Percentiles rank a stretch among this genome's conserved stretches.
Conservation (phyloP, 1,139 yeast genomes). For the Geotrichum aggregatum region DNA sequence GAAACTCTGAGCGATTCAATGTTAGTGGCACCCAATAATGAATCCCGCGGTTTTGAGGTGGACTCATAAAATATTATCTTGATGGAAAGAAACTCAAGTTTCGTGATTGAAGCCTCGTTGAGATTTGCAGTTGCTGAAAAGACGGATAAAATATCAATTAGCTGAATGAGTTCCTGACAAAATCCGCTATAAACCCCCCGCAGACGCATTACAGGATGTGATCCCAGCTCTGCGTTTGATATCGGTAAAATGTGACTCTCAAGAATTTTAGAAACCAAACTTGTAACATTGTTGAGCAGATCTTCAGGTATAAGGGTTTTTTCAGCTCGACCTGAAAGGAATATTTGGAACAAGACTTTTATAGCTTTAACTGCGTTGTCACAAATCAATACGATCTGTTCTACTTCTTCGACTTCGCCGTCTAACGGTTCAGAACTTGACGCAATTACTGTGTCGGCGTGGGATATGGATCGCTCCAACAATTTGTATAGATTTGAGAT, state of each 20-base stretch:
- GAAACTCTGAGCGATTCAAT: slow-evolving; percentile 40
- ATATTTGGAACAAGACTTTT: slow-evolving; percentile 43
- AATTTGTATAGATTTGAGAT: slow-evolving; percentile 24
- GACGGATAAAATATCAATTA: slow-evolving; percentile 26
- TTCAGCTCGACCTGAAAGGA: slow-evolving; percentile 43
- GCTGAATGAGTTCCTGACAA: slow-evolving; percentile 23
- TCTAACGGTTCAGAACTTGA: slow-evolving; percentile 18
- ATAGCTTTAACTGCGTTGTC: slow-evolving; percentile 41
- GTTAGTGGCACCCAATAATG: slow-evolving; percentile 33
- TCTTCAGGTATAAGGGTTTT: slow-evolving; percentile 47
- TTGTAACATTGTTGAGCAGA: slow-evolving; percentile 43
- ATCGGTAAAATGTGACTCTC: slow-evolving; percentile 41
- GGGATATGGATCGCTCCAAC: slow-evolving; percentile 22
- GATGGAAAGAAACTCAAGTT: slow-evolving; percentile 49
- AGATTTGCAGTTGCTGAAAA: slow-evolving; percentile 28
- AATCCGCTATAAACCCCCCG: slow-evolving; percentile 23
- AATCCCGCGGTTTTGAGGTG: slow-evolving; percentile 31
- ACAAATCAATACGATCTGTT: slow-evolving; percentile 13
- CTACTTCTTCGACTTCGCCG: slow-evolving; percentile 13
- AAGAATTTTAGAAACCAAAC: slow-evolving; percentile 40
- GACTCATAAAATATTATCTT: slow-evolving; percentile 40
- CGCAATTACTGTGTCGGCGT: slow-evolving; percentile 19
- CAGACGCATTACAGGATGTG: slow-evolving; percentile 14
- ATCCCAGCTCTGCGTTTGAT: slow-evolving; percentile 11
- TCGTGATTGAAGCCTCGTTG: slow-evolving; percentile 49